Evolutionary conservation across 2,329 filamentous ascomycete species (phyloP), one percentile per base, ranked within the genome.

Genomic region (Cordyceps farinosa): DNA sequence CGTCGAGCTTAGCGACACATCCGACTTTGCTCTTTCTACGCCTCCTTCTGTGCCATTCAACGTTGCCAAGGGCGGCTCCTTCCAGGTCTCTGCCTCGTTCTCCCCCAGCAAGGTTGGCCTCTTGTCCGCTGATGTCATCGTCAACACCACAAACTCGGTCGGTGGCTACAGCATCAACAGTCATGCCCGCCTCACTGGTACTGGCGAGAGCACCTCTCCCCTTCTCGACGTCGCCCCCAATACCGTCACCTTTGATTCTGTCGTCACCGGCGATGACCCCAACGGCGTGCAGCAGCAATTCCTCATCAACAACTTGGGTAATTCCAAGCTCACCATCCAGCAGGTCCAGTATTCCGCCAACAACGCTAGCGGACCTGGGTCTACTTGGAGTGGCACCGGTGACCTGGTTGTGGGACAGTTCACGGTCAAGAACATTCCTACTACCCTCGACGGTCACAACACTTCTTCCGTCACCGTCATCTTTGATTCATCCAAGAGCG

Each of bases 251-350:
- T 87, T 86, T 66, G 74, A 76, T 3, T 77, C 79, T 10, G 74
- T 83, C 3, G 77, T 86, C 36, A 75, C 78, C 1, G 81, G 80
- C 0, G 69, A 75, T 0, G 72, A 75, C 3, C 62, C 71, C 6
- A 71, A 74, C 2, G 78, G 75, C 1, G 70, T 76, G 1, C 71
- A 74, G 5, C 76, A 84, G 65, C 78, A 76, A 0, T 71, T 82
- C 3, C 70, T 84, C 0, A 71, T 86, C 45, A 73, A 72, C 64
- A 87, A 87, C 65, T 70, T 77, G 5, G 84, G 84, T 34, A 80
- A 81, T 59, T 70, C 74, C 0, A 61, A 70, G 0, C 74, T 87
- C 3, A 77, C 75, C 0, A 75, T 87, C 4, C 70, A 71, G 0
- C 71, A 74, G 15, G 75, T 85, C 17, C 66, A 74, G 32, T 82